Percentiles rank a stretch among this genome's conserved stretches.
Conservation (phyloP, 805 yeast genomes). For the Wickerhamomyces sydowiorum region DNA sequence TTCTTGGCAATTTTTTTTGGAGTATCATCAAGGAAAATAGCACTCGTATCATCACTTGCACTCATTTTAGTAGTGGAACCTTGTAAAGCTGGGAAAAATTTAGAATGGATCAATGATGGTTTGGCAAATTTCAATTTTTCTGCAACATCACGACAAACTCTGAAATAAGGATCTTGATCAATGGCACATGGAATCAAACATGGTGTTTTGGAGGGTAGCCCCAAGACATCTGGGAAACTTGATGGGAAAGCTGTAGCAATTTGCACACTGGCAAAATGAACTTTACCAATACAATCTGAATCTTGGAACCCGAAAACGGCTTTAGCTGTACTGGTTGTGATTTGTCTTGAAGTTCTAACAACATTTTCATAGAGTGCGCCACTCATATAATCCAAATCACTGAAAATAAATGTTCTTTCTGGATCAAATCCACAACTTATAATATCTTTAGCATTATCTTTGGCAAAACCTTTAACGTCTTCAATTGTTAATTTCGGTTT, state of each 20-base stretch:
- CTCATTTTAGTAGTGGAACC: conserved; percentile 97
- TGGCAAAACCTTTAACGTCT: conserved; percentile 77
- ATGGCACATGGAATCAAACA: conserved; percentile 98
- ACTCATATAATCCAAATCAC: conserved; percentile 90
- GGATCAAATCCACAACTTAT: conserved; percentile 93
- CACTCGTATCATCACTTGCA: conserved; percentile 84
- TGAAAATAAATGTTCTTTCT: conserved; percentile 90
- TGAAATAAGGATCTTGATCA: conserved; percentile 97
- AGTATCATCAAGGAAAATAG: conserved; percentile 94
- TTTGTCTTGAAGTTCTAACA: conserved; percentile 86
- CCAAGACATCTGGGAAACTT: conserved; percentile 91
- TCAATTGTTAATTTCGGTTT: conserved; percentile 85
- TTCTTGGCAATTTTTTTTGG: conserved; percentile 89
- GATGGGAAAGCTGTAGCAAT: conserved; percentile 95
- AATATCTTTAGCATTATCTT: conserved; percentile 86
- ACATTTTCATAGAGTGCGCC: conserved; percentile 92
- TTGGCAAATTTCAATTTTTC: conserved; percentile 84
- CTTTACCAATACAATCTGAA: conserved; percentile 88
- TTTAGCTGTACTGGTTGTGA: conserved; percentile 94
- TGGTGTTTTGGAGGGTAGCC: conserved; percentile 83
- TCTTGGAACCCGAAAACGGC: conserved; percentile 96
- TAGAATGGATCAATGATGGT: conserved; percentile 89
- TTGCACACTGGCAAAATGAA: conserved; percentile 94
- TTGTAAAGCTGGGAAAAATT: conserved; percentile 97
- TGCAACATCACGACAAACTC: conserved; percentile 97